Evolutionary conservation across 225 moss, liverwort and hornwort species (phyloP).

Genomic region (Marchantia paleacea): DNA sequence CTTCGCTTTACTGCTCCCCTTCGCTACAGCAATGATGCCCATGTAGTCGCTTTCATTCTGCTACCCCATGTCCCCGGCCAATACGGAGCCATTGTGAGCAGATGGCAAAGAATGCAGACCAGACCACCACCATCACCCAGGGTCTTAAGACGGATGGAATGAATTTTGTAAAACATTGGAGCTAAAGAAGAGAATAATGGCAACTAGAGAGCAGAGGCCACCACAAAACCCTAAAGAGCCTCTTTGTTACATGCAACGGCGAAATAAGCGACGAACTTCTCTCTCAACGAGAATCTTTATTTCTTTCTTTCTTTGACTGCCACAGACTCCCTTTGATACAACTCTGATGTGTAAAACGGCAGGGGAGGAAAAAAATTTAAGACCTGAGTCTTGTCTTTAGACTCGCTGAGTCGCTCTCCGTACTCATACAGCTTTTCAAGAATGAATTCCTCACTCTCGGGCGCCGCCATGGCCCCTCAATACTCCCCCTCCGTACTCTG

Average conservation of each 20-base stretch:
- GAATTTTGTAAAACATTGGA: constrained; percentile 37
- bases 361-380: constrained; percentile 18
- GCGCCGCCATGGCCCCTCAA: constrained; percentile 40
- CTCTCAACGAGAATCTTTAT: constrained; percentile 23
- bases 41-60: constrained; percentile 97
- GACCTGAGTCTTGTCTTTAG: constrained; percentile 58
- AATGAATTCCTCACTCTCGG: constrained; percentile 51
- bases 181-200: constrained; percentile 51
- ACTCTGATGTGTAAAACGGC: constrained; percentile 21
- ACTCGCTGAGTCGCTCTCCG: constrained; percentile 56
- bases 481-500: constrained; percentile 4
- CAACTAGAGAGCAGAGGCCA: constrained; percentile 43
- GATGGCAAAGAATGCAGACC: constrained; percentile 35
- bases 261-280: constrained; percentile 36
- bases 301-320: constrained; percentile 27
- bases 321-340: constrained; percentile 11
- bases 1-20: constrained; percentile 88
- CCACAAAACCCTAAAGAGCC: constrained; percentile 46
- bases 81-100: constrained; percentile 45
- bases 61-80: constrained; percentile 42
- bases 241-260: constrained; percentile 36
- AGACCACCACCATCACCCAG: constrained; percentile 32
- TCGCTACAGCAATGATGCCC: constrained; percentile 91
- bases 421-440: constrained; percentile 55
- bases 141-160: constrained; percentile 14